Conservation (phyloP, 805 yeast genomes). For the Sugiyamaella smithiae region DNA sequence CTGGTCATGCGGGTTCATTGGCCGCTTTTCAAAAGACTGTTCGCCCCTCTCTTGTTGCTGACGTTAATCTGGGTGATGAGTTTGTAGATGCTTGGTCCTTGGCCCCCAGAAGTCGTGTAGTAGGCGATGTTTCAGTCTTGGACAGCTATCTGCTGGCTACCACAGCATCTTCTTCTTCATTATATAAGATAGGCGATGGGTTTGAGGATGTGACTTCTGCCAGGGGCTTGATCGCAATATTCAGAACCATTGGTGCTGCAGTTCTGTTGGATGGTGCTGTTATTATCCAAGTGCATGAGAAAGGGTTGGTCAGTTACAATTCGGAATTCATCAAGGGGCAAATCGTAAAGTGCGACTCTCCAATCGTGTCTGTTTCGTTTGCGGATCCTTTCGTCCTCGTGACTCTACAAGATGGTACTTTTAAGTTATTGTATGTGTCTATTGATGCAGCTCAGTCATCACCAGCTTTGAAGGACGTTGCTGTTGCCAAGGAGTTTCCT, state of each 20-base stretch:
- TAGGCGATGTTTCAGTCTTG: constrained; percentile 35
- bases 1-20: constrained; percentile 51
- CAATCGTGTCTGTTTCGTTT: constrained; percentile 25
- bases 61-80: not conserved
- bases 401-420: constrained; percentile 27
- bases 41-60: constrained; percentile 54
- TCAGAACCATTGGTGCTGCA: constrained; percentile 64
- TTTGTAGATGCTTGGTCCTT: constrained; percentile 16
- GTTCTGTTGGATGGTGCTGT: constrained; percentile 53
- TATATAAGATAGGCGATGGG: constrained; percentile 34
- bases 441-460: constrained; percentile 6
- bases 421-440: constrained; percentile 3
- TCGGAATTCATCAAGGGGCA: constrained; percentile 14
- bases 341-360: constrained; percentile 12
- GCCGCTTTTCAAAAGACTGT: constrained; percentile 65
- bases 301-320: constrained; percentile 55
- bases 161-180: constrained; percentile 49
- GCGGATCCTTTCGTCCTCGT: constrained; percentile 27
- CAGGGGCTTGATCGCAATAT: constrained; percentile 58
- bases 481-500: constrained; percentile 7
- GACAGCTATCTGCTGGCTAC: constrained; percentile 69
- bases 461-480: constrained; percentile 7
- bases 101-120: constrained; percentile 17
- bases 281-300: constrained; percentile 72
- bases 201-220: constrained; percentile 44